phyloP scores from a whole-genome alignment of 2,329 filamentous ascomycete species.

The Aspergillus sclerotialis region DNA sequence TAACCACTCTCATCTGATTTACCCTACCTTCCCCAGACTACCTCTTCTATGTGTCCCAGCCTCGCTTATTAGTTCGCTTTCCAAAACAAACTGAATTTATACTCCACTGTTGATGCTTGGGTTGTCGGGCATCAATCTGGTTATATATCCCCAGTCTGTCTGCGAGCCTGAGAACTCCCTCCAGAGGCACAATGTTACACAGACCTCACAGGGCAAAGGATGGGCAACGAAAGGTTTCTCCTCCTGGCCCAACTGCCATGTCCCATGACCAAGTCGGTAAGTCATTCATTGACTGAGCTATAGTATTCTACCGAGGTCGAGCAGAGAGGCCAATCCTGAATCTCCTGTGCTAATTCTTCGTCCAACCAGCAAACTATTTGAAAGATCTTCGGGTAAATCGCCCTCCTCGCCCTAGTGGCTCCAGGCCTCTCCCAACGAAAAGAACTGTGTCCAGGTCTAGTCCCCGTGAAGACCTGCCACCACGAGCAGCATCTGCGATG shows the following conservation, averaged over 20 bases:
- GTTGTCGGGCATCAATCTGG: background rate
- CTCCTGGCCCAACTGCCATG: slow-evolving; percentile 41
- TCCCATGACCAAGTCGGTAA: slow-evolving; percentile 41
- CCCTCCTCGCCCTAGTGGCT: slow-evolving; percentile 52
- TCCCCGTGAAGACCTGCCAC: slow-evolving; percentile 24
- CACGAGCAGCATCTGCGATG: slow-evolving; percentile 37
- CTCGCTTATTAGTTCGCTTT: background rate
- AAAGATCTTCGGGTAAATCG: slow-evolving; percentile 53
- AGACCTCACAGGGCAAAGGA: slow-evolving; percentile 26
- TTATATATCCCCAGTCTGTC: no score
- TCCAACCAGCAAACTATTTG: slow-evolving; percentile 48
- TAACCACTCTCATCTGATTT: background rate
- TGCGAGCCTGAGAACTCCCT: slow-evolving; percentile 3
- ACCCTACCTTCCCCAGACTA: background rate
- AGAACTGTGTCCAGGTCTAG: slow-evolving; percentile 24
- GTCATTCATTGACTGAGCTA: no score
- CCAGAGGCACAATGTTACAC: slow-evolving; percentile 29
- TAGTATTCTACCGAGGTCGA: no score
- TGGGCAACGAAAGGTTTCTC: slow-evolving; percentile 38
- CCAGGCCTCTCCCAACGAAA: slow-evolving; percentile 51
- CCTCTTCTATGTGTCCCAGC: background rate
- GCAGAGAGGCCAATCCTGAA: slow-evolving; percentile 1
- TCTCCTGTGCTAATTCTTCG: background rate
- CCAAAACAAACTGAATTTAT: no score
- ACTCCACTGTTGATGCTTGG: slow-evolving; percentile 3